Conservation (phyloP, 2,329 filamentous ascomycete genomes). For the Colletotrichum spinosum region DNA sequence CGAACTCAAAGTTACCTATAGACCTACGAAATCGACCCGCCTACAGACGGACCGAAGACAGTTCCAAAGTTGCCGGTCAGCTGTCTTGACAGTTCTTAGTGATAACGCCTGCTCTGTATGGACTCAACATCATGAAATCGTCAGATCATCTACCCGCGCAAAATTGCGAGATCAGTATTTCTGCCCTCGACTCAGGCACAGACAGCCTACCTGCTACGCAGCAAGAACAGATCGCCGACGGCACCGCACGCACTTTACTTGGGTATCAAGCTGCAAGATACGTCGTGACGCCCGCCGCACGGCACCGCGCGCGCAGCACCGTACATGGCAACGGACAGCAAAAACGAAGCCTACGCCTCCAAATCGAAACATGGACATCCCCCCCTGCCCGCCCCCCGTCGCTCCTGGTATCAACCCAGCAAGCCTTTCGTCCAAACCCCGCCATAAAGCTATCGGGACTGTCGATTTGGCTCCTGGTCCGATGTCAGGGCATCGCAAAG, state of each 20-base stretch:
- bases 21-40: no score
- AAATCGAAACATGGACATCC: slow-evolving; percentile 29
- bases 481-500: slow-evolving; percentile 7
- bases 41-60: no score
- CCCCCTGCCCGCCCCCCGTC: slow-evolving; percentile 28
- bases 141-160: no score
- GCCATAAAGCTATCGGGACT: slow-evolving; percentile 25
- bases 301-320: background rate
- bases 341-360: background rate
- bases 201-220: slow-evolving; percentile 10
- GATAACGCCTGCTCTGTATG: no score
- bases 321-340: background rate
- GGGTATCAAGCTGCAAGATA: background rate
- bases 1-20: no score
- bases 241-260: no score
- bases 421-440: slow-evolving; percentile 34
- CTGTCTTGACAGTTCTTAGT: no score
- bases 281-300: background rate
- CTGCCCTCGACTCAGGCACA: background rate
- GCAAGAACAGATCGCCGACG: background rate
- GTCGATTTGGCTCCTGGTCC: slow-evolving; percentile 33
- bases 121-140: no score
- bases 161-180: no score
- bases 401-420: slow-evolving; percentile 22
- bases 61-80: no score